These are phyloP conservation scores for Venturia nashicola DNA, from an alignment of 2,329 filamentous ascomycete species.

Conservation along the genomic window DNA sequence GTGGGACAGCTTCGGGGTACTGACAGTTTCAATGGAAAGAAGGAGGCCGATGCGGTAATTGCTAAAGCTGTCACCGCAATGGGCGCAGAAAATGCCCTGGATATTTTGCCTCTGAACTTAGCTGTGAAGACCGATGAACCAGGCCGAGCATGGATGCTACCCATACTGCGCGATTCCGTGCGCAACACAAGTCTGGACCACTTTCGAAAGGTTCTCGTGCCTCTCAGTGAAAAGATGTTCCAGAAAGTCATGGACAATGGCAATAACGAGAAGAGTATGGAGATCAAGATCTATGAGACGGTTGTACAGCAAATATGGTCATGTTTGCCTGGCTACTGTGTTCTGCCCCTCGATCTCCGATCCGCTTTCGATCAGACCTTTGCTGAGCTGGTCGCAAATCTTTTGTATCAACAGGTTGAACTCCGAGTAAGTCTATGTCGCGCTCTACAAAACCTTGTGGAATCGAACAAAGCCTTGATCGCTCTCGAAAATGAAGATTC, in stretches of 20 bases:
- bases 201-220: slow-evolving; percentile 77
- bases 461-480: slow-evolving; percentile 77
- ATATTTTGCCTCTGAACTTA: slow-evolving; percentile 77
- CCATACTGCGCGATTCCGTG: slow-evolving; percentile 77
- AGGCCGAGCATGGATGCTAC: slow-evolving; percentile 88
- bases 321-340: slow-evolving; percentile 85
- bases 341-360: slow-evolving; percentile 63
- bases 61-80: slow-evolving; percentile 80
- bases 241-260: slow-evolving; percentile 78
- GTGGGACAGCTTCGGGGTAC: slow-evolving; percentile 82
- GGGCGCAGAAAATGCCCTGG: slow-evolving; percentile 74
- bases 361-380: slow-evolving; percentile 80
- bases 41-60: slow-evolving; percentile 84
- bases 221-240: slow-evolving; percentile 81
- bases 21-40: slow-evolving; percentile 83
- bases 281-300: slow-evolving; percentile 96
- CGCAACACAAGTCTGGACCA: slow-evolving; percentile 79
- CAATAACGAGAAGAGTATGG: slow-evolving; percentile 76
- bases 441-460: slow-evolving; percentile 73
- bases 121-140: slow-evolving; percentile 43
- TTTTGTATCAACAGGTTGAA: slow-evolving; percentile 85
- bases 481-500: slow-evolving; percentile 57
- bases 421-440: slow-evolving; percentile 79
- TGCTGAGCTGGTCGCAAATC: slow-evolving; percentile 79
- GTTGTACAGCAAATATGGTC: slow-evolving; percentile 94